Conservation (phyloP, 768 basidiomycete genomes). For the Tulasnella sp. region DNA sequence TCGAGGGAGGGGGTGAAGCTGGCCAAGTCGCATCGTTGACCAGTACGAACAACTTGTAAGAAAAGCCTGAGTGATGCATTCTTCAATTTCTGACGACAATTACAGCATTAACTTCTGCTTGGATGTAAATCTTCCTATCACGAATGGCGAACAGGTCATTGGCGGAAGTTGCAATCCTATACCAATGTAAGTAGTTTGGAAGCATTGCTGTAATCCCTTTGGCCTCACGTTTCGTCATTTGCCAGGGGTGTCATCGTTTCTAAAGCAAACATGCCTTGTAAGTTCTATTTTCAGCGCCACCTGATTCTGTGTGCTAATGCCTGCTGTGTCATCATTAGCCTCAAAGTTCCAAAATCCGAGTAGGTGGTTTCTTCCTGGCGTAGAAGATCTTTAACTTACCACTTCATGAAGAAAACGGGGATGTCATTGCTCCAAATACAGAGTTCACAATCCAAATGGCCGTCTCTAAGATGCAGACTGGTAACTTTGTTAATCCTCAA, state of each 20-base stretch:
- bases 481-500: conserved; percentile 44
- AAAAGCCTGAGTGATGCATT: background rate
- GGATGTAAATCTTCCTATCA: conserved; percentile 34
- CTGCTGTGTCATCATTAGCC: conserved; percentile 3
- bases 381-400: background rate
- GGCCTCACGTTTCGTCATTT: background rate
- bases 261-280: conserved; percentile 7
- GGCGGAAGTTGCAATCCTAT: conserved; percentile 41
- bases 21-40: conserved; percentile 42
- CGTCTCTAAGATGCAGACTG: conserved; percentile 32
- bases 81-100: background rate
- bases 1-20: conserved; percentile 23
- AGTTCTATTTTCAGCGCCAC: background rate
- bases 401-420: conserved; percentile 25
- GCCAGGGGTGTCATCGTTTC: background rate
- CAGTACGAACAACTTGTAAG: conserved; percentile 42
- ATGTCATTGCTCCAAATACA: conserved; percentile 33
- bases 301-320: background rate
- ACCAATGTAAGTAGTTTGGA: conserved; percentile 26
- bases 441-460: conserved; percentile 41
- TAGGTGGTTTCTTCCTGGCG: background rate
- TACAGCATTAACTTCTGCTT: conserved; percentile 10
- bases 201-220: background rate
- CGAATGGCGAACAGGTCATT: conserved; percentile 41
- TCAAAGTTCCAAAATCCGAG: conserved; percentile 3